Conservation (phyloP, 2,329 filamentous ascomycete species). For the Fusarium redolens region DNA sequence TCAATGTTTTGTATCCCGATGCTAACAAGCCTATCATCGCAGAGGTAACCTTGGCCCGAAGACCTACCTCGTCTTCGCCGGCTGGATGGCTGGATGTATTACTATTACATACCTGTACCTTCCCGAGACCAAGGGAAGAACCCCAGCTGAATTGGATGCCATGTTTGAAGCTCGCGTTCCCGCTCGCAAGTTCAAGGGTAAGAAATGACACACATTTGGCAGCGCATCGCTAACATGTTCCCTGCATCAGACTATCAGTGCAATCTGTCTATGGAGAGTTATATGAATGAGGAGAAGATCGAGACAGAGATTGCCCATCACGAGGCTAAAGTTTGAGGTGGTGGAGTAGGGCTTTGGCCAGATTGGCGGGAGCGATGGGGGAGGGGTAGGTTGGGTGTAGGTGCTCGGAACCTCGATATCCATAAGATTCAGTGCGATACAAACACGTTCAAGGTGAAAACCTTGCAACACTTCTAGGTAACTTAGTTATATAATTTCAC, state of each 20-base stretch:
- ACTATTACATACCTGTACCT: background rate
- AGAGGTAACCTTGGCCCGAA: background rate
- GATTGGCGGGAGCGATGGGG: fast-evolving
- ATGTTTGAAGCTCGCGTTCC: background rate
- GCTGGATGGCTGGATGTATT: background rate
- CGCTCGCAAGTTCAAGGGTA: background rate
- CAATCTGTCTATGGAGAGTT: background rate
- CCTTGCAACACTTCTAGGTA: no score
- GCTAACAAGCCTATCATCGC: background rate
- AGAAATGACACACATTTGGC: fast-evolving
- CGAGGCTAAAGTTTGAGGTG: background rate
- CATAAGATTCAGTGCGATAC: fast-evolving
- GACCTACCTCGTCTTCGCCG: background rate
- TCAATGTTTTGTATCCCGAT: background rate
- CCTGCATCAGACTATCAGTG: background rate
- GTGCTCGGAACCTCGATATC: fast-evolving
- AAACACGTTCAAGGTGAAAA: background rate
- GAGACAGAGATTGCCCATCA: background rate
- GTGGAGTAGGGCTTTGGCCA: fast-evolving
- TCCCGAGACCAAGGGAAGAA: background rate
- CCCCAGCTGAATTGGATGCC: background rate
- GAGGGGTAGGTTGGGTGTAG: fast-evolving
- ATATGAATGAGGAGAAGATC: background rate
- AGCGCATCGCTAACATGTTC: background rate
- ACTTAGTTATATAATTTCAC: background rate